phyloP scores from a whole-genome alignment of 805 yeast genomes.

The Barnettozyma vustinii region DNA sequence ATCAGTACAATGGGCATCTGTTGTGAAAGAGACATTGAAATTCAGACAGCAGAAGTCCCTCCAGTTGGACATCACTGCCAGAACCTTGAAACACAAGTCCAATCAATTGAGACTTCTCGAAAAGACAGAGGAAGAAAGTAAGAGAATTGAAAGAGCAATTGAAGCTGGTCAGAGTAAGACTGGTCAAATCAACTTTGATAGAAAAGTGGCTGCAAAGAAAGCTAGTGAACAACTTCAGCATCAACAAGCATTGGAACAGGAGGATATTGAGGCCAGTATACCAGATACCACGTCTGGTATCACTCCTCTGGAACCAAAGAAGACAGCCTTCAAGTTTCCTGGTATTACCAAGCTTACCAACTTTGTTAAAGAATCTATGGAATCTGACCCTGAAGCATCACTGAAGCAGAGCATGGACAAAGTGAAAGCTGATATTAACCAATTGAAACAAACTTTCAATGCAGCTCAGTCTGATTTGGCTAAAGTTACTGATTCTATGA shows the following conservation, averaged over 20 bases:
- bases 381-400: conserved; percentile 61
- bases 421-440: conserved; percentile 39
- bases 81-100: conserved; percentile 31
- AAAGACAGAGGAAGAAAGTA: conserved; percentile 39
- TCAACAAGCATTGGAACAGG: neutral
- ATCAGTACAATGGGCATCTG: conserved; percentile 58
- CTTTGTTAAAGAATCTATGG: conserved; percentile 56
- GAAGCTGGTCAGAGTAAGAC: conserved; percentile 21
- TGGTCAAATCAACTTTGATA: conserved; percentile 25
- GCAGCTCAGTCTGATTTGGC: conserved; percentile 50
- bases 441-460: conserved; percentile 44
- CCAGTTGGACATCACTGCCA: conserved; percentile 39
- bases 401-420: conserved; percentile 45
- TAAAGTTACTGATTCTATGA: conserved; percentile 40
- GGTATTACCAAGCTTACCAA: conserved; percentile 45
- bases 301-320: conserved; percentile 22
- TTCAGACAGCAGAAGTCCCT: conserved; percentile 47
- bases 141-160: conserved; percentile 32
- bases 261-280: neutral
- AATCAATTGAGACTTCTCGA: conserved; percentile 32
- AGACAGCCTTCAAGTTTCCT: conserved; percentile 45
- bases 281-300: neutral
- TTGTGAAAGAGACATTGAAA: conserved; percentile 48
- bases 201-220: conserved; percentile 20
- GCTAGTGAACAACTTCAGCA: conserved; percentile 10